phyloP scores from a whole-genome alignment of 1,284 basidiomycete species.

The Heterobasidion occidentale region DNA sequence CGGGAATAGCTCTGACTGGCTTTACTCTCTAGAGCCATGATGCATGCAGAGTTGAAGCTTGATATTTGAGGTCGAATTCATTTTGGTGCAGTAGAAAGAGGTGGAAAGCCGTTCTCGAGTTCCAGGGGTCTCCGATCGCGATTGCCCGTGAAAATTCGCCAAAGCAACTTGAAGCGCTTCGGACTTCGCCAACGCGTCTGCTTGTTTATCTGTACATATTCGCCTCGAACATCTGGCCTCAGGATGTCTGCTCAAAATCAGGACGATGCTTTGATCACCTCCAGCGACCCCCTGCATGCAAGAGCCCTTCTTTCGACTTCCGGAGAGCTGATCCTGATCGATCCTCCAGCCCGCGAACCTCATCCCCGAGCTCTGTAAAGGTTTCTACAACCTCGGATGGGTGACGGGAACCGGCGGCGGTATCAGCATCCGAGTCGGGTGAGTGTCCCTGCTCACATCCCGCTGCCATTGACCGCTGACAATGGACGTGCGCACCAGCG shows the following conservation, averaged over 20 bases:
- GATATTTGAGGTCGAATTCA: no score
- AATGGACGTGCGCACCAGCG: constrained; percentile 29
- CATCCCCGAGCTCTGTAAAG: constrained; percentile 68
- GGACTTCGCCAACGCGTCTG: not conserved
- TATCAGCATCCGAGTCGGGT: constrained; percentile 70
- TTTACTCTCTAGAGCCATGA: no score
- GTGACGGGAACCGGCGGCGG: constrained; percentile 57
- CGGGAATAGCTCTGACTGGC: no score
- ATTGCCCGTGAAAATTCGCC: no score
- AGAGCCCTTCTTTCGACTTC: constrained; percentile 7
- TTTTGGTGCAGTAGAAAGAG: no score
- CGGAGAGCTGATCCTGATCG: not conserved
- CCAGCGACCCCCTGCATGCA: constrained; percentile 41
- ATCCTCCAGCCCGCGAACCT: constrained; percentile 66
- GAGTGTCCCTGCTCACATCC: constrained; percentile 13
- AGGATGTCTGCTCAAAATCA: not conserved
- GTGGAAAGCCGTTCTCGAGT: no score
- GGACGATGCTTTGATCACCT: constrained; percentile 5
- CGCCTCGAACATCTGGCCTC: not conserved
- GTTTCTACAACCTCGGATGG: constrained; percentile 58
- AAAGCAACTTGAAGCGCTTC: no score
- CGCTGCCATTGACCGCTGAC: not conserved
- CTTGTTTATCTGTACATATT: not conserved
- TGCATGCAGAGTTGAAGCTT: no score
- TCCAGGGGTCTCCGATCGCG: no score